Evolutionary conservation across 805 yeast genomes (phyloP), one percentile per base, ranked within the genome.

Genomic region (Pichia ethanolica): DNA sequence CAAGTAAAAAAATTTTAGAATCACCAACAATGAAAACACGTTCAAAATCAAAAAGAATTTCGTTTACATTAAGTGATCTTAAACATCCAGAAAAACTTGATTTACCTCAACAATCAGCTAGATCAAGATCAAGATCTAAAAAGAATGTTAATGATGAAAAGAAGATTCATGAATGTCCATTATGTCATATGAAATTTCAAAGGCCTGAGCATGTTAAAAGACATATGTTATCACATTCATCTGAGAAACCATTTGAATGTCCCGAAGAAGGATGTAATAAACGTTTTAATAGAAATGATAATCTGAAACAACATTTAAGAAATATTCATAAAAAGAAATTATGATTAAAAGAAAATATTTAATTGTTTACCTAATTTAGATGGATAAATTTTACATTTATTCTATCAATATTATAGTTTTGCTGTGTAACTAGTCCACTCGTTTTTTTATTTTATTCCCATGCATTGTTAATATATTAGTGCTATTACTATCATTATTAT

Each of bases 191-290:
- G 38, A 65, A 75, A 45, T 82, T 82, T 69, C 87, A 81, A 61
- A 65, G 86, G 54, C 85, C 89, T 3, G 89, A 82, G 58, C 89
- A 82, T 62, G 89, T 82, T 32, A 82, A 79, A 61, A 63, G 87
- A 53, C 81, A 79, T 58, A 70, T 79, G 75, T 72, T 79, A 59
- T 71, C 78, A 40, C 83, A 79, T 61, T 73, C 80, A 5, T 67
- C 75, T 10, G 83, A 78, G 54, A 78, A 78, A 57, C 83, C 83
- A 7, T 79, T 70, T 56, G 72, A 69, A 50, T 79, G 83, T 60
- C 74, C 76, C 45, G 73, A 73, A 55, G 68, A 68, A 4, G 67
- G 71, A 38, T 79, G 83, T 60, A 76, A 76, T 27, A 77, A 78
- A 60, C 63, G 81, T 50, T 79, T 79, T 62, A 79, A 78, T 60